Base-by-base conservation (phyloP, 352 stramenopile species). In the Phytophthora sansomeana region DNA sequence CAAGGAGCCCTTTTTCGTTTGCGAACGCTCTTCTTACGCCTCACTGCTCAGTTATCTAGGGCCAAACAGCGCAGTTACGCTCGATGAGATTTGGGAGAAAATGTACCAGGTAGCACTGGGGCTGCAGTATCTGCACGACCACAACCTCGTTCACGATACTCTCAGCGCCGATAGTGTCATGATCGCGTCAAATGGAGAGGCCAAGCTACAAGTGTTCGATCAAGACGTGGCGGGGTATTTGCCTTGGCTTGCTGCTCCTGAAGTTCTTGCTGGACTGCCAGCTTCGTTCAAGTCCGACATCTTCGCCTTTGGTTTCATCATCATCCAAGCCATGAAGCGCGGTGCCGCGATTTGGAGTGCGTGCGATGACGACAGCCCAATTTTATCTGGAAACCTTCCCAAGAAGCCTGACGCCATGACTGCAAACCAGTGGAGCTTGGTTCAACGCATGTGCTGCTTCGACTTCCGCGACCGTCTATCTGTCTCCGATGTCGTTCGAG, bases 91-190 rank as follows among this genome's bases (percentile, higher is more conserved):
- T 0, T 78, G 61, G 61, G 32, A 58, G 6, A 52, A 56, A 0
- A 6, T 81, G 14, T 63, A 72, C 16, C 44, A 77, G 35, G 66
- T 42, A 16, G 69, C 73, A 11, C 26, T 73, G 11, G 69, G 69
- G 3, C 42, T 78, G 10, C 52, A 74, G 9, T 76, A 81, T 35
- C 32, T 81, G 6, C 73, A 78, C 29, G 44, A 74, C 6, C 53
- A 55, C 0, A 52, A 58, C 13, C 46, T 74, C 2, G 24, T 77
- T 3, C 58, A 81, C 17, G 61, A 61, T 3, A 32, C 24, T 36
- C 19, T 75, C 24, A 39, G 24, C 2, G 19, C 13, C 21, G 13
- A 61, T 8, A 75, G 26, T 4, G 51, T 77, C 10, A 9, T 38
- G 0, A 14, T 75, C 21, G 43, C 19, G 4, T 30, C 21, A 9